Percentiles rank a stretch among this genome's conserved stretches.
Evolutionary conservation across 2,329 filamentous ascomycete genomes (phyloP).

Genomic region (Hypoxylon sp.): DNA sequence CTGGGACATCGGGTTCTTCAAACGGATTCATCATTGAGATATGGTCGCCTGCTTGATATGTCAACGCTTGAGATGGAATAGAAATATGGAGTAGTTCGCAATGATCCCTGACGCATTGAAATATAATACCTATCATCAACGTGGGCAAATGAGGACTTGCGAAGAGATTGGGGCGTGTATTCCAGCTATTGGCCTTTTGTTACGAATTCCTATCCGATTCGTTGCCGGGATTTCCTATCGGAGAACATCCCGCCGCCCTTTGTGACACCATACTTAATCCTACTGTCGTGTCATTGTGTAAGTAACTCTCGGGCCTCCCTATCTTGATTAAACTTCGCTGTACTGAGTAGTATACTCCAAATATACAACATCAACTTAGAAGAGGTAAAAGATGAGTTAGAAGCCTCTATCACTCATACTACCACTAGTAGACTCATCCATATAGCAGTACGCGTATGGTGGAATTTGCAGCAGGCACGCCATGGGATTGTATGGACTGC

Average conservation of each 20-base stretch:
- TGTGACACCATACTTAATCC: not conserved
- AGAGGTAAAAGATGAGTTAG: too few species aligned
- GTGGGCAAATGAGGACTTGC: constrained; percentile 12
- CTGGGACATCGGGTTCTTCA: constrained; percentile 1
- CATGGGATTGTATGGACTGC: too few species aligned
- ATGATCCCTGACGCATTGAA: not conserved
- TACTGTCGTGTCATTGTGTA: not conserved
- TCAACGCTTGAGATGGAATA: not conserved
- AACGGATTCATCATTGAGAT: constrained; percentile 14
- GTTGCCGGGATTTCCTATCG: not conserved
- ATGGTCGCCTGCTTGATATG: not conserved
- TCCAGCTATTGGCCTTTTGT: constrained; percentile 18
- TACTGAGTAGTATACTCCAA: too few species aligned
- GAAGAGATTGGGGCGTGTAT: constrained; percentile 19
- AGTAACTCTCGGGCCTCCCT: not conserved
- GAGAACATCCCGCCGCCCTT: not conserved
- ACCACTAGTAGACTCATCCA: too few species aligned
- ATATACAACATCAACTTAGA: too few species aligned
- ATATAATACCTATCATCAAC: not conserved
- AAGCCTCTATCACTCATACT: too few species aligned
- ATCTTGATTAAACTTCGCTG: not conserved
- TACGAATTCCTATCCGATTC: constrained; percentile 8
- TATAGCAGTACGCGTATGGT: too few species aligned
- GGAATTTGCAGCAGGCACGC: too few species aligned
- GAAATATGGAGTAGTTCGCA: not conserved